Conservation (phyloP, 208 protist genomes). For the Kentomonas sorsogonicus region DNA sequence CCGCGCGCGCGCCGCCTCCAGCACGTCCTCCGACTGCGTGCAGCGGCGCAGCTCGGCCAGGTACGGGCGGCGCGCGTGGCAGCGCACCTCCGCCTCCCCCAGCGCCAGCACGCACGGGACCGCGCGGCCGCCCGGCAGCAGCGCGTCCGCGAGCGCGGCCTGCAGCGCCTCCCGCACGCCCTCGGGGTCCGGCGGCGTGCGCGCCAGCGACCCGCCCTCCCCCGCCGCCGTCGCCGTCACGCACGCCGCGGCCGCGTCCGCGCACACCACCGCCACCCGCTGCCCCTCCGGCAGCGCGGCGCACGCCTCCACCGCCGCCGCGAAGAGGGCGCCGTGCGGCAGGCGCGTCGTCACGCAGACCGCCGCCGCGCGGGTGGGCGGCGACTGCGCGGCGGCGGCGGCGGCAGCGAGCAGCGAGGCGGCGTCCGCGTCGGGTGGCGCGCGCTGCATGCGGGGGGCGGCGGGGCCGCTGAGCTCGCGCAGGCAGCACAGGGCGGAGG, state of each 20-base stretch:
- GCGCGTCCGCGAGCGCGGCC: constrained; percentile 14
- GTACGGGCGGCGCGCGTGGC: constrained; percentile 18
- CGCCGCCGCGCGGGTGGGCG: no score
- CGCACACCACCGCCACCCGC: neutral
- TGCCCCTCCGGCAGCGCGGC: neutral
- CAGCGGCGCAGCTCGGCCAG: constrained; percentile 23
- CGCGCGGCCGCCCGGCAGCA: constrained; percentile 2
- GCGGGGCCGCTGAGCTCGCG: no score
- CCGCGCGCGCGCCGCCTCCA: constrained; percentile 13
- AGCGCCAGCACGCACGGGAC: constrained; percentile 11
- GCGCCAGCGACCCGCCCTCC: constrained; percentile 13
- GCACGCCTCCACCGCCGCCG: neutral
- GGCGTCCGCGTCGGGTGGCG: no score
- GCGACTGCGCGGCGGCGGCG: no score
- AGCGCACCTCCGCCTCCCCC: constrained; percentile 14
- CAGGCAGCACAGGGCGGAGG: no score
- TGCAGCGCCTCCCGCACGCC: constrained; percentile 39
- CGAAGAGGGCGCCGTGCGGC: neutral
- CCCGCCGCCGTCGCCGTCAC: constrained; percentile 15
- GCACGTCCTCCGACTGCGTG: constrained; percentile 20
- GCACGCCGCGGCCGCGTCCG: constrained; percentile 20
- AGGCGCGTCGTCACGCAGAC: no score
- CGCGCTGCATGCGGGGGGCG: no score
- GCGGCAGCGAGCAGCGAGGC: no score
- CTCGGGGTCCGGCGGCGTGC: constrained; percentile 32